phyloP scores from a whole-genome alignment of 2,329 filamentous ascomycete genomes.

The Zasmidium cellare region DNA sequence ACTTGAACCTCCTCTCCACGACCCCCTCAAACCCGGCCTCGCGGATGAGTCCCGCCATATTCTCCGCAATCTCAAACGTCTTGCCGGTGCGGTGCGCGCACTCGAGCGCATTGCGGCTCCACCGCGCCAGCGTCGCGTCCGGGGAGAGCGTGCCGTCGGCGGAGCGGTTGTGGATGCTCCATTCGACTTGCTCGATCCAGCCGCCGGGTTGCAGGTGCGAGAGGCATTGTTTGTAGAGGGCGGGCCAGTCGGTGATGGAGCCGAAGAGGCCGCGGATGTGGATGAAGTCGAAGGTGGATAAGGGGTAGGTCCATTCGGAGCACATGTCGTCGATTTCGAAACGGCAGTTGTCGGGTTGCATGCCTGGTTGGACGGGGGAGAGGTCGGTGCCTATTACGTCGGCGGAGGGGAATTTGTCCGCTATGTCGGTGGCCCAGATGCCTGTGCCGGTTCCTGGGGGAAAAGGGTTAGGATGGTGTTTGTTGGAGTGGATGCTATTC shows the following conservation, averaged over 20 bases:
- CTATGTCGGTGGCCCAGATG: constrained; percentile 39
- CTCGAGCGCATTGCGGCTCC: constrained; percentile 25
- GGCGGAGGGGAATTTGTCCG: constrained; percentile 32
- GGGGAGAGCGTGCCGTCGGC: constrained; percentile 30
- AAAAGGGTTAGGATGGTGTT: background rate
- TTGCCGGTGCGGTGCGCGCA: constrained; percentile 27
- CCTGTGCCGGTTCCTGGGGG: constrained; percentile 47
- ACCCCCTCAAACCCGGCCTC: constrained; percentile 50
- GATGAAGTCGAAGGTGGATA: constrained; percentile 42
- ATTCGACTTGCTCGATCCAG: constrained; percentile 46
- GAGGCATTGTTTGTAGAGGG: constrained; percentile 40
- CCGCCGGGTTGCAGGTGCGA: constrained; percentile 42
- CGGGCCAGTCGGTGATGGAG: constrained; percentile 42
- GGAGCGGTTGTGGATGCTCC: constrained; percentile 29
- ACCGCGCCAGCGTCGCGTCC: constrained; percentile 27
- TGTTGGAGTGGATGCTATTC: background rate
- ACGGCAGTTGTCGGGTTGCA: constrained; percentile 39
- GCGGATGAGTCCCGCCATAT: constrained; percentile 27
- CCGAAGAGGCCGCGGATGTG: constrained; percentile 44
- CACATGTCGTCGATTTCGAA: constrained; percentile 48
- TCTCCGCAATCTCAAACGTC: constrained; percentile 32
- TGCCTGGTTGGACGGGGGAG: constrained; percentile 33
- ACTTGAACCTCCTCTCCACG: constrained; percentile 41
- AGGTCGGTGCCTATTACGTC: constrained; percentile 42
- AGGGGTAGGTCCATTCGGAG: constrained; percentile 42